These are phyloP conservation scores for Tothia fuscella DNA, from an alignment of 2,329 filamentous ascomycete genomes.

Conservation along the genomic window DNA sequence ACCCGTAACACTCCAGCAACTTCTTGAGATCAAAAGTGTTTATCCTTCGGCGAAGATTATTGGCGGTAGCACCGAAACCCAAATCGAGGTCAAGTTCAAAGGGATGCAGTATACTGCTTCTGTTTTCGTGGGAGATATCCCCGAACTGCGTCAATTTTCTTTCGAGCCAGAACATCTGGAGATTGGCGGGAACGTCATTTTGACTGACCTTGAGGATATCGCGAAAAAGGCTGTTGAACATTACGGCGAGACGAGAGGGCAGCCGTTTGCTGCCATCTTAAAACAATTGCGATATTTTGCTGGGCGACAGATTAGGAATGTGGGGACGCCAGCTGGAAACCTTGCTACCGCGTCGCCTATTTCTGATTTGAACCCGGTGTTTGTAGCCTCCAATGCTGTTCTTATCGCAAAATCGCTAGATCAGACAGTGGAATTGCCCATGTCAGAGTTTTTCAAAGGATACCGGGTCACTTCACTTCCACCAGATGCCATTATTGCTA, in stretches of 20 bases:
- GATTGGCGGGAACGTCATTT: constrained; percentile 80
- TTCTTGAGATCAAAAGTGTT: constrained; percentile 80
- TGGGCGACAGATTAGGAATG: constrained; percentile 88
- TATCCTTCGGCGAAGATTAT: constrained; percentile 87
- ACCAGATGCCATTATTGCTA: constrained; percentile 70
- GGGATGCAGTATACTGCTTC: constrained; percentile 80
- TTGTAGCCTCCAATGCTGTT: constrained; percentile 75
- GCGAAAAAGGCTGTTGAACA: constrained; percentile 66
- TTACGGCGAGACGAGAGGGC: constrained; percentile 59
- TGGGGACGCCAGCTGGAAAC: constrained; percentile 93
- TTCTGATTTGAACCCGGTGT: constrained; percentile 87
- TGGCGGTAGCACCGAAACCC: constrained; percentile 89
- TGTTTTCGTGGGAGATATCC: constrained; percentile 85
- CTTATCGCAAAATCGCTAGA: constrained; percentile 67
- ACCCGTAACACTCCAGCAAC: constrained; percentile 72
- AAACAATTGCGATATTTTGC: constrained; percentile 95
- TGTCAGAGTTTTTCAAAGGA: constrained; percentile 84
- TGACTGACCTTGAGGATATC: constrained; percentile 83
- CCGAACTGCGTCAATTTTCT: constrained; percentile 71
- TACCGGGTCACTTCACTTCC: constrained; percentile 78
- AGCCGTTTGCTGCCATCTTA: constrained; percentile 80
- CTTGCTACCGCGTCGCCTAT: constrained; percentile 91
- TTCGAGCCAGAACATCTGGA: constrained; percentile 76
- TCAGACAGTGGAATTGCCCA: constrained; percentile 72
- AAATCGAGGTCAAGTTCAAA: constrained; percentile 98